phyloP scores from a whole-genome alignment of 345 rosid species.

The Lepidium aucheri region DNA sequence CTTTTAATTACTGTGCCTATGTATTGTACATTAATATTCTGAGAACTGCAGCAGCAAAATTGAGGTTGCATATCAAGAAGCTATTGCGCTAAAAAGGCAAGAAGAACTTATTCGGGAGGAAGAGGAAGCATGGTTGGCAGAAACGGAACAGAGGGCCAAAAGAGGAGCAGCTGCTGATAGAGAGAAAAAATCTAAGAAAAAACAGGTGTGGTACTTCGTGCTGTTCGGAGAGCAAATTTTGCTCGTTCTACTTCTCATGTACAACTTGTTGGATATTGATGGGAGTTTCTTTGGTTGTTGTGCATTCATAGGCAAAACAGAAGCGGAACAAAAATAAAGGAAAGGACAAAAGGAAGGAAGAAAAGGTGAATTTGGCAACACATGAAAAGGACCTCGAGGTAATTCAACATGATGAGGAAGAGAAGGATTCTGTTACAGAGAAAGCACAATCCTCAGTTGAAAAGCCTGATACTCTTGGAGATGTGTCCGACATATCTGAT shows the following conservation, averaged over 20 bases:
- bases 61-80: constrained; percentile 96
- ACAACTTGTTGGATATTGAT: constrained; percentile 12
- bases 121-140: constrained; percentile 90
- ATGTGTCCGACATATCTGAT: constrained; percentile 77
- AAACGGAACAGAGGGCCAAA: constrained; percentile 78
- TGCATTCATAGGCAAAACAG: constrained; percentile 58
- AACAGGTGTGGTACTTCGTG: constrained; percentile 44
- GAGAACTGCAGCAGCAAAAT: constrained; percentile 66
- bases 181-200: constrained; percentile 93
- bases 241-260: not conserved
- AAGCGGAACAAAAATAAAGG: constrained; percentile 77
- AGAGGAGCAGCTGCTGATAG: constrained; percentile 60
- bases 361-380: constrained; percentile 29
- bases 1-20: not conserved
- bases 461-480: constrained; percentile 59
- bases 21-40: not conserved
- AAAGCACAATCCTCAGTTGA: constrained; percentile 43
- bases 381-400: constrained; percentile 42
- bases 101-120: constrained; percentile 98
- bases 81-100: constrained; percentile 90
- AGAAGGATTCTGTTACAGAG: constrained; percentile 34
- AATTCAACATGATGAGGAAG: constrained; percentile 32
- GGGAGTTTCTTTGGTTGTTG: constrained; percentile 9
- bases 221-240: not conserved
- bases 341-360: constrained; percentile 76